phyloP scores from a whole-genome alignment of 2,329 filamentous ascomycete species.

The Alternaria novae-zelandiae region DNA sequence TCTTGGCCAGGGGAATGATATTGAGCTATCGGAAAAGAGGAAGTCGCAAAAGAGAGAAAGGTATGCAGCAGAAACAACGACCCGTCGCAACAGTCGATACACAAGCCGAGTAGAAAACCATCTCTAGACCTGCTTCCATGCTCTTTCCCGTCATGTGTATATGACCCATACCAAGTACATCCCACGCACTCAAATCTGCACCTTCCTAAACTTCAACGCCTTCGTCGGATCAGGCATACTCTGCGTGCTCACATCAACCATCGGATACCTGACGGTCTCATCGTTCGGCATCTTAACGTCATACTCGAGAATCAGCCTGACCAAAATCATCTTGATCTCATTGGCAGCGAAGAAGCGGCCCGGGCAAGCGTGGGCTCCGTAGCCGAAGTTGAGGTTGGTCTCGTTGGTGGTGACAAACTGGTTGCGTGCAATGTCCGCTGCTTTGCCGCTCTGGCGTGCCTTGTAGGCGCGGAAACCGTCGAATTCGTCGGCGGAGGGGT shows the following conservation, averaged over 20 bases:
- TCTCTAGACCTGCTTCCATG: neutral
- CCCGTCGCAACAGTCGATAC: neutral
- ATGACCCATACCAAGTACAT: neutral
- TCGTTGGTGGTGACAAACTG: conserved; percentile 40
- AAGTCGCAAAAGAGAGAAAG: neutral
- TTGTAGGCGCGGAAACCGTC: conserved; percentile 44
- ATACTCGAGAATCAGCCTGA: conserved; percentile 8
- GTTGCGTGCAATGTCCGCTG: conserved; percentile 35
- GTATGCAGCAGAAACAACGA: neutral
- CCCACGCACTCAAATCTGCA: conserved; percentile 8
- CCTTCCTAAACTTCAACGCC: conserved; percentile 26
- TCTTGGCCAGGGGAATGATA: neutral
- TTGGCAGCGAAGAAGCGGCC: conserved; percentile 44
- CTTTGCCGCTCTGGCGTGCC: conserved; percentile 29
- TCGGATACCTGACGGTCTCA: neutral
- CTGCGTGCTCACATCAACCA: conserved; percentile 20
- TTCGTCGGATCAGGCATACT: conserved; percentile 20
- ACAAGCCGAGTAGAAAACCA: neutral
- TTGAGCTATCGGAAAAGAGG: neutral
- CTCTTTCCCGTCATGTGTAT: neutral
- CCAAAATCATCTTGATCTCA: conserved; percentile 45
- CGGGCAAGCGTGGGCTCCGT: conserved; percentile 42
- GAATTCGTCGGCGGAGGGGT: conserved; percentile 32
- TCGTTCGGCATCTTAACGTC: neutral
- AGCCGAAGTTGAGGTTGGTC: conserved; percentile 35